phyloP scores from a whole-genome alignment of 371 early-diverging fungal genomes.

The Aphelidium insulamus region DNA sequence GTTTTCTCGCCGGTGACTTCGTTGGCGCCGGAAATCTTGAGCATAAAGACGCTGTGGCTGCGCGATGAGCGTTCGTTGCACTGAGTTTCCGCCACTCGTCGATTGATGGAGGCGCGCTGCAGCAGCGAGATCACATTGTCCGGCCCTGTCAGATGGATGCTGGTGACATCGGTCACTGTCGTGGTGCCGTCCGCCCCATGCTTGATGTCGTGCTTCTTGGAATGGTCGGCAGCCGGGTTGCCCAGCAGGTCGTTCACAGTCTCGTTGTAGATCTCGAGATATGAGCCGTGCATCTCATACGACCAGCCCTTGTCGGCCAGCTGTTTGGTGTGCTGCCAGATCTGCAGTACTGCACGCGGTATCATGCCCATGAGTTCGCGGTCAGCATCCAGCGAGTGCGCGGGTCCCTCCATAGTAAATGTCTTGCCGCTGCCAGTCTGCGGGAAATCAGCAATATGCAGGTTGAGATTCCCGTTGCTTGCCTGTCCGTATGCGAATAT shows the following conservation, averaged over 20 bases:
- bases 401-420: constrained; percentile 56
- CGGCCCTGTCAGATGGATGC: constrained; percentile 34
- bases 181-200: constrained; percentile 50
- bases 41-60: constrained; percentile 77
- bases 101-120: constrained; percentile 47
- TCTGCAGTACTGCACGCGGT: constrained; percentile 64
- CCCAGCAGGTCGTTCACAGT: constrained; percentile 64
- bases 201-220: constrained; percentile 56
- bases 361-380: constrained; percentile 51
- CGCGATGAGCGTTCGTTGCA: constrained; percentile 88
- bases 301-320: constrained; percentile 62
- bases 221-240: constrained; percentile 4
- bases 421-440: constrained; percentile 98
- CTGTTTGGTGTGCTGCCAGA: constrained; percentile 49
- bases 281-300: constrained; percentile 65
- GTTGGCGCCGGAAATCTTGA: constrained; percentile 54
- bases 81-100: constrained; percentile 76
- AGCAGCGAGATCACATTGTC: constrained; percentile 44
- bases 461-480: constrained; percentile 97
- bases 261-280: constrained; percentile 94
- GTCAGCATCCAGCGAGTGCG: constrained; percentile 6
- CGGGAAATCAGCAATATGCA: too few species aligned
- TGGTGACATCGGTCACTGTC: constrained; percentile 46
- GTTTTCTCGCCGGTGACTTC: constrained; percentile 35
- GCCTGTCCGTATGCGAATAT: constrained; percentile 99